These are phyloP conservation scores for Beauveria varroae DNA, from an alignment of 2,329 filamentous ascomycete genomes.

Conservation along the genomic window DNA sequence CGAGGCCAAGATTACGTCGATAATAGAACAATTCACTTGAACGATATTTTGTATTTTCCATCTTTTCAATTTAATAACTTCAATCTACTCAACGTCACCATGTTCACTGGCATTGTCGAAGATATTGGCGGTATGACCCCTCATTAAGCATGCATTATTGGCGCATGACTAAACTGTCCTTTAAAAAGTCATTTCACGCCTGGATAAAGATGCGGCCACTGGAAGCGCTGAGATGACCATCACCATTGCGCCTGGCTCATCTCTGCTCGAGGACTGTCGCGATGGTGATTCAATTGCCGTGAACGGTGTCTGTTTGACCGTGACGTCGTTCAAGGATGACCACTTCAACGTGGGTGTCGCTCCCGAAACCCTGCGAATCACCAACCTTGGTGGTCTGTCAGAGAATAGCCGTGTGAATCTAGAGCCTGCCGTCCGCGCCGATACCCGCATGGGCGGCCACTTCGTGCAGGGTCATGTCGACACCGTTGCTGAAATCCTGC, in stretches of 20 bases:
- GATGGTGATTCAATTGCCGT: slow-evolving; percentile 91
- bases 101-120: slow-evolving; percentile 97
- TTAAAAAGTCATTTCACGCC: slow-evolving; percentile 65
- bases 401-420: slow-evolving; percentile 72
- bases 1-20: not conserved
- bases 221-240: slow-evolving; percentile 90
- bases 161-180: slow-evolving; percentile 22
- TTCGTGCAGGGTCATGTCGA: slow-evolving; percentile 98
- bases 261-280: slow-evolving; percentile 75
- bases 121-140: slow-evolving; percentile 74
- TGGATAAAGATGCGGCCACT: slow-evolving; percentile 72
- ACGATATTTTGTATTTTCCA: not conserved
- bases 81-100: slow-evolving; percentile 31
- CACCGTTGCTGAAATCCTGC: slow-evolving; percentile 69
- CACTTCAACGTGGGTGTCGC: slow-evolving; percentile 89
- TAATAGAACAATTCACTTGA: not conserved
- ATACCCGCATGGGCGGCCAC: slow-evolving; percentile 95
- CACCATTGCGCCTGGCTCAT: slow-evolving; percentile 54
- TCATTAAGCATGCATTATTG: slow-evolving; percentile 13
- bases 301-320: slow-evolving; percentile 93
- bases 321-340: slow-evolving; percentile 49
- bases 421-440: slow-evolving; percentile 83
- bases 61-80: not conserved
- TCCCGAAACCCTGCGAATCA: slow-evolving; percentile 90
- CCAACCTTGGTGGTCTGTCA: slow-evolving; percentile 75